Base-by-base conservation (phyloP, 202 grass and related monocot species). In the Eragrostis tef region DNA sequence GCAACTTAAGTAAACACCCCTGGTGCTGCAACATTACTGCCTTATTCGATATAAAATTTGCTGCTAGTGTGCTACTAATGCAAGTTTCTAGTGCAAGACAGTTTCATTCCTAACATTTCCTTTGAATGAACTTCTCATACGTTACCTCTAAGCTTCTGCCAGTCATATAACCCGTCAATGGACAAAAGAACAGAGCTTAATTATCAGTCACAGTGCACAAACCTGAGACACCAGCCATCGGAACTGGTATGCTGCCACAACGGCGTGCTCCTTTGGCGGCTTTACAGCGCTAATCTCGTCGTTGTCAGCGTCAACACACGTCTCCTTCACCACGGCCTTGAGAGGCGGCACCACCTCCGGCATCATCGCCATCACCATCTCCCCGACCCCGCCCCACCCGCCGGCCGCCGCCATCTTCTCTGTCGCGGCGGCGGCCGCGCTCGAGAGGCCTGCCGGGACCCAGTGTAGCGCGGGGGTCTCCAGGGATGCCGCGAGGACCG, bases 181-280 rank as follows among this genome's bases (percentile, higher is more conserved):
- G 45, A 49, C 7, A 64, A 80, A 64, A 80, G 41, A 51, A 62
- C 1, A 63, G 31, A 14, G 43, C 14, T n/a, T 11, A 53, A 16
- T 6, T 25, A 70, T 15, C 5, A 9, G 1, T 2, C 7, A 78
- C 0, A 0, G 17, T 77, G 22, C 10, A 64, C 82, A 19, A 67
- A 98, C 96, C 90, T 98, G 96, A 64, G 83, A 98, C 22, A 95
- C 46, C 47, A 98, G 79, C 96, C 92, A 98, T 62, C 92, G 87
- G 71, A 98, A 95, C 61, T 98, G 96, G 83, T 93, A 82, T 11
- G 90, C 88, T 4, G 92, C 89, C 0, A 95, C 82, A 3, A 91
- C 79, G 11, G 92, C 88, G 15, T 95, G 88, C 75, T 84, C 88
- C 71, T 91, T 94, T 20, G 92, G 90, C 24, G 77, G 79, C 80